Conservation (phyloP, 208 protist genomes). For the Endotrypanum monterogeii region DNA sequence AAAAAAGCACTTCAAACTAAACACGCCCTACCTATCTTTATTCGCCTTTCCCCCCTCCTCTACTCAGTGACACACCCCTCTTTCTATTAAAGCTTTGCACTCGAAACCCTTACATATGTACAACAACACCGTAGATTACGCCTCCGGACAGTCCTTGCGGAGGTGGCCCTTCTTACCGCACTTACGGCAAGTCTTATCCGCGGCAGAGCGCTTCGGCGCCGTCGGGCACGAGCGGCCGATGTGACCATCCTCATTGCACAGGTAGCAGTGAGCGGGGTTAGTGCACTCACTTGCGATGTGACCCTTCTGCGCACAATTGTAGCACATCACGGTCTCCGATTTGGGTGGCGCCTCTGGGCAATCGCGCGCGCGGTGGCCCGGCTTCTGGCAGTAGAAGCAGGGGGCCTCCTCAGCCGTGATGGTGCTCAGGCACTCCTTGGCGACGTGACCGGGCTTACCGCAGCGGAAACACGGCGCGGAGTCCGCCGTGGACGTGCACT, state of each 20-base stretch:
- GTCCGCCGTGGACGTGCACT: conserved; percentile 56
- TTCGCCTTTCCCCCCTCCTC: neutral
- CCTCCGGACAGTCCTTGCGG: conserved; percentile 69
- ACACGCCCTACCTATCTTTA: neutral
- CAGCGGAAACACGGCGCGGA: conserved; percentile 82
- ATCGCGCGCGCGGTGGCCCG: conserved; percentile 84
- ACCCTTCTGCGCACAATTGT: conserved; percentile 77
- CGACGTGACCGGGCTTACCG: conserved; percentile 78
- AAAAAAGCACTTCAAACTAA: neutral
- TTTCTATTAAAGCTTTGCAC: neutral
- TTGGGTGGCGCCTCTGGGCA: conserved; percentile 80
- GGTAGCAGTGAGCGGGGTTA: conserved; percentile 71
- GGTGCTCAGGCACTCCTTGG: conserved; percentile 72
- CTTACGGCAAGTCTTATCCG: conserved; percentile 62
- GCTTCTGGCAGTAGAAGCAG: conserved; percentile 89
- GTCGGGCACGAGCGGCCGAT: conserved; percentile 75
- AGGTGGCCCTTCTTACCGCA: conserved; percentile 86
- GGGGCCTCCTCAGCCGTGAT: conserved; percentile 62
- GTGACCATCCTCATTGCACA: conserved; percentile 86
- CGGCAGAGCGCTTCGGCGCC: conserved; percentile 32
- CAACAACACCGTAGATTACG: conserved; percentile 1
- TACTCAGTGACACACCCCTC: neutral
- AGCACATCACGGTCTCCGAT: conserved; percentile 77
- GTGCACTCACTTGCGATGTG: conserved; percentile 83
- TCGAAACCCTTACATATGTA: neutral